Evolutionary conservation across 164 flowering plant species (phyloP).

Genomic region (Umbilicus rupestris): DNA sequence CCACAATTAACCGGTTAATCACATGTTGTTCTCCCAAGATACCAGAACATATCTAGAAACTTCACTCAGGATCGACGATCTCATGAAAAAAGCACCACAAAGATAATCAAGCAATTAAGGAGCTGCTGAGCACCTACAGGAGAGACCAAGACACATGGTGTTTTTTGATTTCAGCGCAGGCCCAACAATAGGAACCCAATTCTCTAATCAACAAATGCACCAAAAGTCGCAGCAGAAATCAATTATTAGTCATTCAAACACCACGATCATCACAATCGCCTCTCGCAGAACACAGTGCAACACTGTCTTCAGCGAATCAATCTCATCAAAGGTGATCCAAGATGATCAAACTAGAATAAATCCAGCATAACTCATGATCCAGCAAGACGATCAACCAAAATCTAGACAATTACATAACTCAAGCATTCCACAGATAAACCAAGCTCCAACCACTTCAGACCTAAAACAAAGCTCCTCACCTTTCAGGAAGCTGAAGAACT

Average conservation of each 20-base stretch:
- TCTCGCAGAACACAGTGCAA: not conserved
- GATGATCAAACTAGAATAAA: no score
- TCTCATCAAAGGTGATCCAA: no score
- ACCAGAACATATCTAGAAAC: not conserved
- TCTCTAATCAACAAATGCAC: not conserved
- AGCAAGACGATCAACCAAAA: no score
- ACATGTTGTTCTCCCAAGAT: not conserved
- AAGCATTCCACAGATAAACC: not conserved
- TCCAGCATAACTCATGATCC: no score
- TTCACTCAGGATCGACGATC: not conserved
- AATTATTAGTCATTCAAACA: not conserved
- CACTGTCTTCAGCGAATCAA: not conserved
- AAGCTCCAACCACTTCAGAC: not conserved
- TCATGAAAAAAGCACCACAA: not conserved
- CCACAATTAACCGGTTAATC: no score
- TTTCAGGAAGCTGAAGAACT: not conserved
- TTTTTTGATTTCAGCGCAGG: not conserved
- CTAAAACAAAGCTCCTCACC: not conserved
- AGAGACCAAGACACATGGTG: no score
- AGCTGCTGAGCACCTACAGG: not conserved
- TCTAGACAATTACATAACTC: not conserved
- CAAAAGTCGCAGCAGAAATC: not conserved
- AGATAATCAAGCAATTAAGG: not conserved
- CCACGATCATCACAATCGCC: not conserved
- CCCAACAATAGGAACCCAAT: not conserved